These are phyloP conservation scores for Cicer arietinum DNA, from an alignment of 306 rosid genomes.

Conservation along the genomic window DNA sequence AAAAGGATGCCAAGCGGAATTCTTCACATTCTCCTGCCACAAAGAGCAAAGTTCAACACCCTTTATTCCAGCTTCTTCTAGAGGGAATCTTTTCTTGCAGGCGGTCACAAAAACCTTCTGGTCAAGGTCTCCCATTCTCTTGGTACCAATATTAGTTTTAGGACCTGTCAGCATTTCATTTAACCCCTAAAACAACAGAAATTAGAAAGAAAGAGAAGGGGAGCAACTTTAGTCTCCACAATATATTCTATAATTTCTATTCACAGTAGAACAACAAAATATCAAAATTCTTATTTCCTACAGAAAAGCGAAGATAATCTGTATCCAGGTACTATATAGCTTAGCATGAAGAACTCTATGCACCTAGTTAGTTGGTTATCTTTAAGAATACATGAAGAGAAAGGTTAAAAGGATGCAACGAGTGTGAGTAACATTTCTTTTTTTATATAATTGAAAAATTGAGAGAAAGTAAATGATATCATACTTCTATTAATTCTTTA, in stretches of 20 bases:
- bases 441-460: neutral
- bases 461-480: conserved; percentile 23
- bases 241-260: neutral
- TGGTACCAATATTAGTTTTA: conserved; percentile 66
- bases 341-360: conserved; percentile 6
- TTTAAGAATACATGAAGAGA: conserved; percentile 17
- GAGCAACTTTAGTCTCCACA: conserved; percentile 28
- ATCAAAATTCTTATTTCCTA: neutral
- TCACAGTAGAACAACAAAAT: neutral
- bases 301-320: conserved; percentile 32
- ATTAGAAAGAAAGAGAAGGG: neutral
- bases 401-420: conserved; percentile 6
- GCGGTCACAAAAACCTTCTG: conserved; percentile 59
- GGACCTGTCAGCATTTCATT: conserved; percentile 48
- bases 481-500: conserved; percentile 65
- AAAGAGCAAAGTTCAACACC: conserved; percentile 72
- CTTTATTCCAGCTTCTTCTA: conserved; percentile 62
- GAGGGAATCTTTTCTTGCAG: conserved; percentile 64
- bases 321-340: conserved; percentile 16
- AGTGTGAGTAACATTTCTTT: conserved; percentile 3
- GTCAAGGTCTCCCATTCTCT: conserved; percentile 93
- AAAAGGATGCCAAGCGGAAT: conserved; percentile 82
- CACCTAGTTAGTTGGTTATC: conserved; percentile 2
- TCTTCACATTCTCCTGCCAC: conserved; percentile 84
- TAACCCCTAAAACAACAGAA: conserved; percentile 63